phyloP scores from a whole-genome alignment of 2,329 filamentous ascomycete genomes.

The Lasiodiplodia hormozganensis region DNA sequence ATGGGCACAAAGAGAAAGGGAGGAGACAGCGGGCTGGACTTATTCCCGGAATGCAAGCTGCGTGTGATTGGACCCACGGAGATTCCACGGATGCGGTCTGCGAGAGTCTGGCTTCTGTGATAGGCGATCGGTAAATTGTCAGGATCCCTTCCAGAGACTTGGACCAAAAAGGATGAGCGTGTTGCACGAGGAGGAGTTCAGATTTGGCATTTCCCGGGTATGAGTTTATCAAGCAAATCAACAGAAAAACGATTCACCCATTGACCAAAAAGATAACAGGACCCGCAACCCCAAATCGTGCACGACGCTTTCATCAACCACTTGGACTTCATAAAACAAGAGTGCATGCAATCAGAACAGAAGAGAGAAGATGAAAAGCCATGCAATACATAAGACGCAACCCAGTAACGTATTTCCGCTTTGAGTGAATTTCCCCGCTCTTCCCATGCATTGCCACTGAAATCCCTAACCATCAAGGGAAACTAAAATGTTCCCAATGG shows the following conservation, averaged over 20 bases:
- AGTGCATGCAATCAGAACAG: conserved; percentile 20
- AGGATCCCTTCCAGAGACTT: not conserved
- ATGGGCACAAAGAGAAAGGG: not conserved
- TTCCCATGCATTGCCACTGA: conserved; percentile 17
- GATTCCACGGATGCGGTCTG: not conserved
- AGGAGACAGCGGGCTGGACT: not conserved
- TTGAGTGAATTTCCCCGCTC: conserved; percentile 11
- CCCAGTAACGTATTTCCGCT: conserved; percentile 12
- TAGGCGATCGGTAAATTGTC: not conserved
- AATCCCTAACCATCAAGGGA: conserved; percentile 7
- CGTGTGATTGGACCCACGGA: not conserved
- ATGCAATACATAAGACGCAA: conserved; percentile 25
- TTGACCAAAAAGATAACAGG: not conserved
- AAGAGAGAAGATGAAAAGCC: conserved; percentile 5
- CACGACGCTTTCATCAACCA: not conserved
- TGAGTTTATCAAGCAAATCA: conserved; percentile 19
- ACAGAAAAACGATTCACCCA: not conserved
- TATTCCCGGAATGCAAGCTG: not conserved
- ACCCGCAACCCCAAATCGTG: conserved; percentile 5
- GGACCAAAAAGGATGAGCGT: not conserved
- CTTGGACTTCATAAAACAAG: conserved; percentile 12
- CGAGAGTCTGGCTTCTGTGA: not conserved
- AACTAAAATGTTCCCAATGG: not conserved
- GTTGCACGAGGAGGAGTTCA: conserved; percentile 10
- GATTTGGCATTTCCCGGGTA: conserved; percentile 19